phyloP scores from a whole-genome alignment of 192 early-diverging fungal species.

The Coemansia sp. region DNA sequence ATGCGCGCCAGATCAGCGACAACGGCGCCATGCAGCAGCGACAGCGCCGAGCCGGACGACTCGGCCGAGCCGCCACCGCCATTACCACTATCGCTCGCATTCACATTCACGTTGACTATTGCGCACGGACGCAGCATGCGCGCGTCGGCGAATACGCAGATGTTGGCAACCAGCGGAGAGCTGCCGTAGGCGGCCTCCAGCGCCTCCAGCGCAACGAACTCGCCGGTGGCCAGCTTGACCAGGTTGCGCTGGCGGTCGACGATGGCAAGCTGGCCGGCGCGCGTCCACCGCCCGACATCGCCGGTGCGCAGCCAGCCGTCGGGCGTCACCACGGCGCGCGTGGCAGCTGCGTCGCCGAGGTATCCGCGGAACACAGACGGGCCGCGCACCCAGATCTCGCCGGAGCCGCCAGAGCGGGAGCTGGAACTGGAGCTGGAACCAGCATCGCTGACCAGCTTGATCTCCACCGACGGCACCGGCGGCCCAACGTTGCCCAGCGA shows the following conservation, averaged over 20 bases:
- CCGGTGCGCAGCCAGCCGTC: constrained; percentile 91
- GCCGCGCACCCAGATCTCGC: constrained; percentile 86
- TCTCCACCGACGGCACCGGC: constrained; percentile 73
- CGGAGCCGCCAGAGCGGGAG: no score
- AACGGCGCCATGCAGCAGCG: constrained; percentile 1
- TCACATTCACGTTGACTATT: constrained; percentile 61
- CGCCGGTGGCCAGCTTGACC: constrained; percentile 87
- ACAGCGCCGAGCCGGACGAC: not conserved
- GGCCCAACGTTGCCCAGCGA: constrained; percentile 69
- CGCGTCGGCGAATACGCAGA: constrained; percentile 76
- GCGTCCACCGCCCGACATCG: constrained; percentile 84
- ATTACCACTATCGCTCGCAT: no score
- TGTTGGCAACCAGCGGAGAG: constrained; percentile 70
- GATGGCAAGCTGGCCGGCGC: constrained; percentile 74
- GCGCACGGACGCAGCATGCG: constrained; percentile 72
- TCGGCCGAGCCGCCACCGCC: not conserved
- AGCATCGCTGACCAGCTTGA: constrained; percentile 75
- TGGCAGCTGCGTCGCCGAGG: constrained; percentile 69
- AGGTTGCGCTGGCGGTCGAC: constrained; percentile 95
- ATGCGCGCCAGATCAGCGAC: constrained; percentile 31
- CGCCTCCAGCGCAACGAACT: constrained; percentile 94
- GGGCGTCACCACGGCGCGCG: constrained; percentile 64
- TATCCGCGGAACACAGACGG: constrained; percentile 80
- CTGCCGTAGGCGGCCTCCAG: constrained; percentile 88
- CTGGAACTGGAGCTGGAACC: constrained; percentile 45